Evolutionary conservation across 495 filamentous ascomycete species (phyloP).

Genomic region (Xylaria cubensis): DNA sequence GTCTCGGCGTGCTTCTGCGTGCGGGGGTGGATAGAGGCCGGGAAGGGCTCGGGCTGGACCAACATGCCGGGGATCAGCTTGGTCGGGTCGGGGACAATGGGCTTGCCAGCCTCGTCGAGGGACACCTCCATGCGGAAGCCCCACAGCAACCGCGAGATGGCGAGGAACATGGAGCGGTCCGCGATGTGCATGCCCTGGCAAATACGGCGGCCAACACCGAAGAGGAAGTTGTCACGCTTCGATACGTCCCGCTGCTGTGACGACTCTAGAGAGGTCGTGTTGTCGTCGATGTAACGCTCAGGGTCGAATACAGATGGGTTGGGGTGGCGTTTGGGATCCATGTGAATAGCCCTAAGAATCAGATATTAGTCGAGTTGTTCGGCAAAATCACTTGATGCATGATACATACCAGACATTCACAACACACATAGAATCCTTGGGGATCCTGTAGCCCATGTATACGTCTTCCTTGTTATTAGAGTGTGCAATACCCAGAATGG

Average conservation of each 20-base stretch:
- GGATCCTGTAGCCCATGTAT: constrained; percentile 48
- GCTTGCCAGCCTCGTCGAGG: constrained; percentile 32
- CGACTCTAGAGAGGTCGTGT: constrained; percentile 34
- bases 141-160: constrained; percentile 54
- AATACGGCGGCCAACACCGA: constrained; percentile 62
- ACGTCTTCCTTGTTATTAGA: constrained; percentile 53
- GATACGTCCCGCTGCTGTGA: constrained; percentile 49
- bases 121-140: constrained; percentile 51
- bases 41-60: constrained; percentile 29
- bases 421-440: constrained; percentile 43
- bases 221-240: constrained; percentile 48
- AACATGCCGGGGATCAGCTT: constrained; percentile 26
- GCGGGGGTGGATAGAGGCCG: constrained; percentile 24
- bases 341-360: constrained; percentile 47
- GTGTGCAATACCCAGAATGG: constrained; percentile 61
- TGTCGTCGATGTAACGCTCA: constrained; percentile 48
- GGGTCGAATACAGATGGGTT: constrained; percentile 57
- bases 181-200: constrained; percentile 64
- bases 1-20: constrained; percentile 24
- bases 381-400: neutral
- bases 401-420: constrained; percentile 45
- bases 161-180: constrained; percentile 56
- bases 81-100: constrained; percentile 21
- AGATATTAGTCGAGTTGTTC: neutral
- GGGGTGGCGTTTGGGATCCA: constrained; percentile 47